A percentile compares a stretch with the other conserved stretches of the same genome.
phyloP scores from a whole-genome alignment of 306 rosid genomes.

The Prunus salicina region DNA sequence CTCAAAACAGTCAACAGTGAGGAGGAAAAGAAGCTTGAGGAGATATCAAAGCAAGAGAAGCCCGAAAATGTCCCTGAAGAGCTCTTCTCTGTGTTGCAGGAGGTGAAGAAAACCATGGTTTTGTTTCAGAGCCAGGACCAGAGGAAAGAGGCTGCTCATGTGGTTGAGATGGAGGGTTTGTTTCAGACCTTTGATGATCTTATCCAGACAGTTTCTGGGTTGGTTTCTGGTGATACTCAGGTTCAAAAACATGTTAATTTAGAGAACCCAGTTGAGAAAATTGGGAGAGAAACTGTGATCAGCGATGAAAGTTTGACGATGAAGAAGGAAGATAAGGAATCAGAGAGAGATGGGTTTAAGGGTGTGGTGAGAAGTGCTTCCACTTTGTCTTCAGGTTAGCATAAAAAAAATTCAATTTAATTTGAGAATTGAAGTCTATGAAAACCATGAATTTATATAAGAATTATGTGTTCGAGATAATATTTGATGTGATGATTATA shows the following conservation, averaged over 20 bases:
- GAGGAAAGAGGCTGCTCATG: conserved; percentile 56
- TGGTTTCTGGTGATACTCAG: conserved; percentile 57
- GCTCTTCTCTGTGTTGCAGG: conserved; percentile 57
- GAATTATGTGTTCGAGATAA: background rate
- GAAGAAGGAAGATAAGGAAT: conserved; percentile 27
- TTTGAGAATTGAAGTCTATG: background rate
- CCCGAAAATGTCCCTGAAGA: conserved; percentile 49
- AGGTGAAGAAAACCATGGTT: conserved; percentile 56
- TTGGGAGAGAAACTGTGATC: conserved; percentile 17
- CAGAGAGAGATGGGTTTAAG: conserved; percentile 22
- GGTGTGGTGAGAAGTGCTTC: conserved; percentile 38
- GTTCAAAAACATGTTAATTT: conserved; percentile 19
- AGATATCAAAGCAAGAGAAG: conserved; percentile 42
- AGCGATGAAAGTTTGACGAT: conserved; percentile 38
- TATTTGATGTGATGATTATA: background rate
- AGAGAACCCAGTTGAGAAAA: conserved; percentile 25
- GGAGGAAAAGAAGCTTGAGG: conserved; percentile 57
- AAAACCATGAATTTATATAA: background rate
- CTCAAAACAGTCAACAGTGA: conserved; percentile 56
- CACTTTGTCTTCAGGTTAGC: conserved; percentile 51
- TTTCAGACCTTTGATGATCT: conserved; percentile 67
- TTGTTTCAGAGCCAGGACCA: conserved; percentile 54
- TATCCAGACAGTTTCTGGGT: conserved; percentile 65
- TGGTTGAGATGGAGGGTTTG: conserved; percentile 55
- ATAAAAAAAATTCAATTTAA: background rate